Conservation (phyloP, 1,139 yeast genomes). For the Sugiyamaella japonica region DNA sequence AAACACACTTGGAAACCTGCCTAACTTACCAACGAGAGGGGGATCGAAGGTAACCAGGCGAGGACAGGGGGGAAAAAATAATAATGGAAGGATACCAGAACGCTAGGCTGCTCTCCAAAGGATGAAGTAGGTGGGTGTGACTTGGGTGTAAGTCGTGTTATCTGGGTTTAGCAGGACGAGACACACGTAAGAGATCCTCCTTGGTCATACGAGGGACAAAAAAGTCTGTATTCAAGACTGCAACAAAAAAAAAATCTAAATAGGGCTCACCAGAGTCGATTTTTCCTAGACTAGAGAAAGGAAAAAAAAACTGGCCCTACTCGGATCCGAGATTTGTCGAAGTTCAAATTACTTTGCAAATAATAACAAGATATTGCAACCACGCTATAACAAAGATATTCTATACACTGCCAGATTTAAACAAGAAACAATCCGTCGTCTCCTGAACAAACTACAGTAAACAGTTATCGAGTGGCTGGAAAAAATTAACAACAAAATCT, state of each 20-base stretch:
- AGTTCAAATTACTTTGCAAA: background rate
- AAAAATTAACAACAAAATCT: no score
- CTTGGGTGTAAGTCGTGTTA: constrained; percentile 44
- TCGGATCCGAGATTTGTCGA: background rate
- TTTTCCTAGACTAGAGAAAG: constrained; percentile 30
- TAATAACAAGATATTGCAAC: background rate
- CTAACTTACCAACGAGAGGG: constrained; percentile 17
- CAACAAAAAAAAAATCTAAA: constrained; percentile 24
- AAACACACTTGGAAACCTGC: background rate
- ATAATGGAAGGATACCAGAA: constrained; percentile 4
- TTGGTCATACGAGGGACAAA: constrained; percentile 41
- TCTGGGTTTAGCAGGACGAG: constrained; percentile 46
- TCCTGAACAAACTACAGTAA: background rate
- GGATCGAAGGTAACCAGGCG: constrained; percentile 8
- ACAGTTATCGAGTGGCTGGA: no score
- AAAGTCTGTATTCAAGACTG: constrained; percentile 21
- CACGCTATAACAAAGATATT: background rate
- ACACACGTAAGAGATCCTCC: constrained; percentile 42
- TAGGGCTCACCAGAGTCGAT: constrained; percentile 28
- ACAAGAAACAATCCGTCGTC: background rate
- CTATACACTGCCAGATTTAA: background rate
- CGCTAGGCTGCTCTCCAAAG: constrained; percentile 7
- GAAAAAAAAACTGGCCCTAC: constrained; percentile 35
- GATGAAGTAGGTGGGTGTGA: background rate
- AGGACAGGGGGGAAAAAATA: constrained; percentile 9